These are phyloP conservation scores for Acmispon strigosus DNA, from an alignment of 306 rosid species.

Conservation along the genomic window DNA sequence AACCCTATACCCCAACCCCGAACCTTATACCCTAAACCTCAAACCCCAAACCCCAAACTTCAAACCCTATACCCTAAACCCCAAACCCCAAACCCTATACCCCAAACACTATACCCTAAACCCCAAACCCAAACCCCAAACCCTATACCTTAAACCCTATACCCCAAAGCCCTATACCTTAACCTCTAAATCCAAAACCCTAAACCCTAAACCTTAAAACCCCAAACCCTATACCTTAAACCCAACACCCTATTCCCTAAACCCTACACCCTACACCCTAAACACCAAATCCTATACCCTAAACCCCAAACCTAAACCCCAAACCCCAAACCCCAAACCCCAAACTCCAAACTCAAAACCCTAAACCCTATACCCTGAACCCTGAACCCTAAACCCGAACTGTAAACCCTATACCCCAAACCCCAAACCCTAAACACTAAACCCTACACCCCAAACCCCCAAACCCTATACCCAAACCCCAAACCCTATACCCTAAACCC, in stretches of 20 bases:
- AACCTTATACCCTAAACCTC: not conserved
- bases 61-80: not conserved
- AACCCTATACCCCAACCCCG: not conserved
- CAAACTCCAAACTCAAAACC: not conserved
- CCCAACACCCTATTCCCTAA: not conserved
- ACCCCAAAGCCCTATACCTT: not conserved
- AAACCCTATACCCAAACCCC: not conserved
- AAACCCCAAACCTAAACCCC: not conserved
- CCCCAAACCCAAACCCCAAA: not conserved
- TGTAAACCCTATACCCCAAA: not conserved
- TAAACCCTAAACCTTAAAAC: not conserved
- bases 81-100: not conserved
- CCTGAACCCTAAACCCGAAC: not conserved
- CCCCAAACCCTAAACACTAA: not conserved
- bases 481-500: not conserved
- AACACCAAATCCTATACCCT: too few species aligned
- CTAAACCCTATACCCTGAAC: not conserved
- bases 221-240: not conserved
- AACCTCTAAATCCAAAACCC: not conserved
- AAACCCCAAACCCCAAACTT: not conserved
- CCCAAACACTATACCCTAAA: not conserved
- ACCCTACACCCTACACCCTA: not conserved
- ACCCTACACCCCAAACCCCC: not conserved
- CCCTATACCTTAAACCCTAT: not conserved
- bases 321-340: not conserved